Evolutionary conservation across 345 rosid species (phyloP), one percentile per base, ranked within the genome.

Genomic region (Adansonia digitata): DNA sequence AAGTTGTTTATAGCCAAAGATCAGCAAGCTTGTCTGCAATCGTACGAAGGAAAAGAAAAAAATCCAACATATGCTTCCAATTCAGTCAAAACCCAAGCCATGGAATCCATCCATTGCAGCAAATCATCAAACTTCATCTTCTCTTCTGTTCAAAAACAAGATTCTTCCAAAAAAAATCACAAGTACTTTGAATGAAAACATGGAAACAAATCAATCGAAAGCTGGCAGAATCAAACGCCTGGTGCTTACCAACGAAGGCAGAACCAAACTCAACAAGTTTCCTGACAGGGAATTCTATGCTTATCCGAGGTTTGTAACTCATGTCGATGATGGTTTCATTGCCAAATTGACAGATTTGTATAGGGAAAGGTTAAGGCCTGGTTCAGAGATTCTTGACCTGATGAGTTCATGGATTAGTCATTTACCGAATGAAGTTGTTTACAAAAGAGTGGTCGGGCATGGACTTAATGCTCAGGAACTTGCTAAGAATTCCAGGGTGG

Each of bases 391-490:
- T 81, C 86, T 92, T 68, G 95, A 90, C 74, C 81, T 94, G 73
- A 94, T 90, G 98, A 92, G 97, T 83, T 91, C 98, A 52, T 94
- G 97, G 94, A 88, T 88, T 37, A 92, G 98, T 81, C 95, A 94
- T 82, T 81, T 92, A 22, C 97, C 98, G 4, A 73, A 74, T 56
- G 90, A 92, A 72, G 89, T 85, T 0, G 68, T 5, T 78, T 90
- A 82, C 87, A 84, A 81, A 77, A 91, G 88, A 84, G 92, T 94
- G 52, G 94, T 90, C 56, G 97, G 98, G 1, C 97, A 94, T 77
- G 97, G 98, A 56, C 94, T 94, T 52, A 94, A 92, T 42, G 94
- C 95, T n/a, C 94, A 84, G 66, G 98, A 94, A 82, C 97, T 94
- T 49, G 87, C 93, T 15, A 90, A 85, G 86, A 94, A 92, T 72